Evolutionary conservation across 768 basidiomycete genomes (phyloP).

Genomic region (Amylocystis lapponica): DNA sequence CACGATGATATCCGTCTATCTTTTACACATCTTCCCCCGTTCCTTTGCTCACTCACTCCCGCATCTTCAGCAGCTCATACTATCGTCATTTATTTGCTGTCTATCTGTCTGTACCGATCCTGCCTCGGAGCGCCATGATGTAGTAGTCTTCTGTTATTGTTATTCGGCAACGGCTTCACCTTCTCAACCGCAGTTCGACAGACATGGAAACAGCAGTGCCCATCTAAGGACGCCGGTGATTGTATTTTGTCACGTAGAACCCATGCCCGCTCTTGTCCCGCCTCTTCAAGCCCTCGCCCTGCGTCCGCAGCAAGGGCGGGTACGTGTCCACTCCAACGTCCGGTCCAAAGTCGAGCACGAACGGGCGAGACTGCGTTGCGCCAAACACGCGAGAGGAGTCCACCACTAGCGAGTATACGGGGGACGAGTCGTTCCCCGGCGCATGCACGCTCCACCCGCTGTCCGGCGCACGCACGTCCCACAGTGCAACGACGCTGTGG

Average conservation of each 20-base stretch:
- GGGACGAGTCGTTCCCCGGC: slow-evolving; percentile 73
- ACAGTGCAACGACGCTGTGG: slow-evolving; percentile 74
- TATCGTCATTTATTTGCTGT: slow-evolving; percentile 8
- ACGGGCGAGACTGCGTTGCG: slow-evolving; percentile 69
- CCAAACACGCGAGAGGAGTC: slow-evolving; percentile 80
- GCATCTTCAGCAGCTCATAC: not conserved
- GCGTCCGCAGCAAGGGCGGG: slow-evolving; percentile 23
- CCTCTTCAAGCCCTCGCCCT: slow-evolving; percentile 30
- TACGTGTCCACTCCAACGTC: slow-evolving; percentile 54
- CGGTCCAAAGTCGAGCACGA: slow-evolving; percentile 77
- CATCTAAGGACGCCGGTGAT: not conserved
- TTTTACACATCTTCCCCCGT: not conserved
- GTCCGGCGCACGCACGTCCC: slow-evolving; percentile 64
- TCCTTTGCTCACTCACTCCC: slow-evolving; percentile 1
- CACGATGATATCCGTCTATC: slow-evolving; percentile 2
- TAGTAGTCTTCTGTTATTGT: slow-evolving; percentile 5
- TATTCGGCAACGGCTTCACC: not conserved
- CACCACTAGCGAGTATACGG: slow-evolving; percentile 67
- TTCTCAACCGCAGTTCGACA: not conserved
- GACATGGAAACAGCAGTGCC: not conserved
- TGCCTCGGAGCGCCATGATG: slow-evolving; percentile 2
- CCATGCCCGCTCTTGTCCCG: slow-evolving; percentile 34
- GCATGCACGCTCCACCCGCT: slow-evolving; percentile 75
- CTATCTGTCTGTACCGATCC: slow-evolving; percentile 7
- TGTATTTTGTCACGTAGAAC: slow-evolving; percentile 37